Evolutionary conservation across 2,329 filamentous ascomycete species (phyloP), one percentile per base, ranked within the genome.

Genomic region (Aspergillus fructus): DNA sequence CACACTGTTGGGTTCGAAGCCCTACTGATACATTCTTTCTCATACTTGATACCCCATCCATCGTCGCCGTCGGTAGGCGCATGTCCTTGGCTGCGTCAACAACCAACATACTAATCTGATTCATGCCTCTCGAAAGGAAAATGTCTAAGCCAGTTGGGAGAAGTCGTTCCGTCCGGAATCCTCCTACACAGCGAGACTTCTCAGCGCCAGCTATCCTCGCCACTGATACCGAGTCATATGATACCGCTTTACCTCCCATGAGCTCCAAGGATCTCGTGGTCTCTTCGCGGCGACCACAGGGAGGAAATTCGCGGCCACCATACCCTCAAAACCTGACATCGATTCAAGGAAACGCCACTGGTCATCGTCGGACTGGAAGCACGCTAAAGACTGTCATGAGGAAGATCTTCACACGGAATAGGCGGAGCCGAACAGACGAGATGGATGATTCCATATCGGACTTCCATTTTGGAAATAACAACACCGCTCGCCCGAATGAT

Each of bases 361-460:
- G 64, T 13, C 74, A 76, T 60, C 74, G 73, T 49, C 72, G 75
- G 12, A 74, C 73, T 5, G 74, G 71, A 9, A 77, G 75, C 55
- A 75, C 75, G 2, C 55, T 77, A 50, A 77, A 74, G 58, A 75
- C 71, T 3, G 74, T 77, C n/a, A 77, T 77, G 75, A 73, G 74
- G 49, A 78, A 73, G 62, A 71, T 78, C 45, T 78, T 78, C 63
- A 75, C 70, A 37, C 70, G 73, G 19, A 76, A 74, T 60, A 63
- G 71, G 47, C 69, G 71, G 30, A 74, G 72, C 46, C 65, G 71
- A 47, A 47, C 66, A 12, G 72, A 73, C 42, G 66, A 64, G 8
- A 27, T 68, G 13, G 69, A 74, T 11, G 68, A 67, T 37, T 57
- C 33, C 41, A 56, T 61, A 0, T 55, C 53, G 17, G 67, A 70